Conservation (phyloP, 169 alveolate genomes). For the Plasmodium chabaudi region DNA sequence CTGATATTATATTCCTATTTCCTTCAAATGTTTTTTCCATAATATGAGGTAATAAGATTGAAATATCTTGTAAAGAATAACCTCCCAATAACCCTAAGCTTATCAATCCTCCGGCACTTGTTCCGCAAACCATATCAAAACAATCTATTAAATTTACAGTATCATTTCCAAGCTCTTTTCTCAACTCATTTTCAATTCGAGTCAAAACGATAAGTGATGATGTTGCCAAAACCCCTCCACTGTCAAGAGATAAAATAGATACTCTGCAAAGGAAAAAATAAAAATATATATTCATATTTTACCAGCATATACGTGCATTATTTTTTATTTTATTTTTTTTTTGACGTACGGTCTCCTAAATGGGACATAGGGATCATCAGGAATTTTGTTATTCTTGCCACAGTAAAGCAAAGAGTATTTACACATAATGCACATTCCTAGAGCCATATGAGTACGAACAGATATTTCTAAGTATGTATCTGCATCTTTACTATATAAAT, state of each 20-base stretch:
- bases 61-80: slow-evolving; percentile 78
- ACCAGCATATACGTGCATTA: background rate
- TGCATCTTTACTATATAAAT: slow-evolving; percentile 13
- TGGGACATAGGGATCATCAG: slow-evolving; percentile 47
- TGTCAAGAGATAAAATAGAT: slow-evolving; percentile 86
- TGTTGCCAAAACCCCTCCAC: slow-evolving; percentile 86
- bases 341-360: slow-evolving; percentile 50
- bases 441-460: slow-evolving; percentile 55
- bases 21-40: slow-evolving; percentile 81
- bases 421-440: slow-evolving; percentile 55
- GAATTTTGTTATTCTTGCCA: slow-evolving; percentile 49
- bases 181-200: slow-evolving; percentile 80
- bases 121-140: slow-evolving; percentile 85
- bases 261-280: slow-evolving; percentile 59
- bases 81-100: slow-evolving; percentile 84
- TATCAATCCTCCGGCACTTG: slow-evolving; percentile 87
- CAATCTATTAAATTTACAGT: slow-evolving; percentile 82
- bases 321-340: slow-evolving; percentile 1
- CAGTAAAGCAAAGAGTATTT: slow-evolving; percentile 43
- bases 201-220: slow-evolving; percentile 80
- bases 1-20: slow-evolving; percentile 82
- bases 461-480: slow-evolving; percentile 20
- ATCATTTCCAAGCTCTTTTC: slow-evolving; percentile 76
- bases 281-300: background rate
- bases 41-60: slow-evolving; percentile 75